Conservation (phyloP, 2,329 filamentous ascomycete genomes). For the Aspergillus sp. region DNA sequence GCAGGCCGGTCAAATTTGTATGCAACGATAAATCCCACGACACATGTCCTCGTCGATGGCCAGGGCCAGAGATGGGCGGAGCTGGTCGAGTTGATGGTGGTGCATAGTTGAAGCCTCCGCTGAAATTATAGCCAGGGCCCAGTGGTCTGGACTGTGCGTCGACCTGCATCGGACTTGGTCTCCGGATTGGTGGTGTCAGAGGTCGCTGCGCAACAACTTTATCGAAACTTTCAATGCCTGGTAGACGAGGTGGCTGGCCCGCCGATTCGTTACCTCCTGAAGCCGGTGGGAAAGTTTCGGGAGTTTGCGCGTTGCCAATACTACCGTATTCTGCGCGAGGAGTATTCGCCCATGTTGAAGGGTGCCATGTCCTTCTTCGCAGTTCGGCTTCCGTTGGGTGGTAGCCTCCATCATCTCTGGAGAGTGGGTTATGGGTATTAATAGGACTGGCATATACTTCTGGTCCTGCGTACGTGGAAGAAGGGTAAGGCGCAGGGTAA, state of each 20-base stretch:
- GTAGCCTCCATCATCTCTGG: constrained; percentile 39
- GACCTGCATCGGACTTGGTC: constrained; percentile 76
- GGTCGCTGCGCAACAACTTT: constrained; percentile 66
- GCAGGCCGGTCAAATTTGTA: constrained; percentile 48
- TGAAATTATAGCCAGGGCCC: constrained; percentile 34
- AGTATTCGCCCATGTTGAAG: constrained; percentile 67
- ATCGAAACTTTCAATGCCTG: constrained; percentile 91
- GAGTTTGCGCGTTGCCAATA: constrained; percentile 74
- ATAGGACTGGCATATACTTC: constrained; percentile 71
- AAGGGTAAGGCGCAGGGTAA: constrained; percentile 63
- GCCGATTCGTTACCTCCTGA: constrained; percentile 57
- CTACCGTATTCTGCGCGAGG: constrained; percentile 71
- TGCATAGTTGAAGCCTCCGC: constrained; percentile 40
- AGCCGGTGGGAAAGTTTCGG: constrained; percentile 64
- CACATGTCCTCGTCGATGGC: constrained; percentile 51
- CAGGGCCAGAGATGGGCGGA: constrained; percentile 49
- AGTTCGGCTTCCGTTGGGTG: constrained; percentile 70
- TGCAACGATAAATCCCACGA: constrained; percentile 55
- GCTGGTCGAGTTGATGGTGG: constrained; percentile 42
- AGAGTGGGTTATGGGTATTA: constrained; percentile 59
- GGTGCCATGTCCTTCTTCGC: constrained; percentile 89
- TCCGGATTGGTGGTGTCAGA: constrained; percentile 65
- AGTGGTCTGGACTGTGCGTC: constrained; percentile 57
- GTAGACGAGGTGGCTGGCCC: constrained; percentile 70
- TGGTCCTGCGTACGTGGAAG: constrained; percentile 59